phyloP scores from a whole-genome alignment of 495 filamentous ascomycete species.

The Xylaria acuta region DNA sequence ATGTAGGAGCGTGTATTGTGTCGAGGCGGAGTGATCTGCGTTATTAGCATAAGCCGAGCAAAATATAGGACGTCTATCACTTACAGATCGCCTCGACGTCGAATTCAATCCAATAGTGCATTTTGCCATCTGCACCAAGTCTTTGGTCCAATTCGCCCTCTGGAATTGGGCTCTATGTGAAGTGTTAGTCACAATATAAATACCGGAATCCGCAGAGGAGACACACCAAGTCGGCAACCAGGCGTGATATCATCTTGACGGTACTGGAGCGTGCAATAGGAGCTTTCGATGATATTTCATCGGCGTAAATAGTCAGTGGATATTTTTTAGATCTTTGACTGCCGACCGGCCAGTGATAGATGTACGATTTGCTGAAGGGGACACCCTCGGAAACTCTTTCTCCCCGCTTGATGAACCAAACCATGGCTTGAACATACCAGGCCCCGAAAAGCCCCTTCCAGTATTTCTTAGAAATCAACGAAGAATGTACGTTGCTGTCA shows the following conservation, averaged over 20 bases:
- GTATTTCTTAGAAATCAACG: neutral
- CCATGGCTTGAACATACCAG: constrained; percentile 32
- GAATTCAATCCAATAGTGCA: constrained; percentile 3
- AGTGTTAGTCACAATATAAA: neutral
- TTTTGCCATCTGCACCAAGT: constrained; percentile 9
- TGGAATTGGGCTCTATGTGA: constrained; percentile 5
- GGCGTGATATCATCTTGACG: neutral
- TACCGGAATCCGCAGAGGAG: neutral
- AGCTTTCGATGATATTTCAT: constrained; percentile 9
- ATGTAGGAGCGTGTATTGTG: neutral
- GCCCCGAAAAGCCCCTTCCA: neutral
- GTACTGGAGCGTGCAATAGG: neutral
- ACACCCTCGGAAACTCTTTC: constrained; percentile 25
- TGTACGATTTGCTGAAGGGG: constrained; percentile 15
- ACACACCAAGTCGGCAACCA: constrained; percentile 2
- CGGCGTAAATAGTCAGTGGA: constrained; percentile 2
- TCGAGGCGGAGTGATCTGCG: constrained; percentile 5
- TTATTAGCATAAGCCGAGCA: neutral
- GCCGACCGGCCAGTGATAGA: constrained; percentile 4
- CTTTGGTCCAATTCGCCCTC: neutral
- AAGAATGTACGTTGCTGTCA: constrained; percentile 30
- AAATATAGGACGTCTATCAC: neutral
- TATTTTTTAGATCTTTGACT: neutral
- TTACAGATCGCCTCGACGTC: constrained; percentile 1
- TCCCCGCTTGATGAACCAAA: constrained; percentile 48